phyloP scores from a whole-genome alignment of 140 eudicot species.

The Bidens hawaiensis region DNA sequence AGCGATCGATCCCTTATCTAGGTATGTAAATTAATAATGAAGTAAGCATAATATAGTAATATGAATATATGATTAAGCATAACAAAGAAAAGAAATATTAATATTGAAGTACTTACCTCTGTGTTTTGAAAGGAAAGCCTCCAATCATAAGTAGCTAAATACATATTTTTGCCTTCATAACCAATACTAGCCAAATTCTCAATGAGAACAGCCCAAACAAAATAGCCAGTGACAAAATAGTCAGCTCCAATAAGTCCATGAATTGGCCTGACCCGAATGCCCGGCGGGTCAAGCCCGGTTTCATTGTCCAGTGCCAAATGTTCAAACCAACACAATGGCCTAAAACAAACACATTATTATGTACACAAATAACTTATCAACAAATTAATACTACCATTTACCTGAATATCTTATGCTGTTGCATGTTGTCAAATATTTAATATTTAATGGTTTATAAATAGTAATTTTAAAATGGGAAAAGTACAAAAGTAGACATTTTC shows the following conservation, averaged over 20 bases:
- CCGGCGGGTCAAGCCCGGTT: constrained; percentile 98
- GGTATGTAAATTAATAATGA: constrained; percentile 9
- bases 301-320: constrained; percentile 79
- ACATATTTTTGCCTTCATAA: constrained; percentile 79
- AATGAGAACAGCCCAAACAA: constrained; percentile 88
- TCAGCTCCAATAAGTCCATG: constrained; percentile 93
- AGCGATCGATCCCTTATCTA: constrained; percentile 82
- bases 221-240: constrained; percentile 90
- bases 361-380: too few relatives aligned
- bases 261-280: constrained; percentile 86
- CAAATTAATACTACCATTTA: too few relatives aligned
- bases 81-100: neutral
- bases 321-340: constrained; percentile 99
- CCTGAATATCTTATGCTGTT: too few relatives aligned
- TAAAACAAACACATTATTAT: constrained; percentile 28
- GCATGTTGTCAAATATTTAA: too few relatives aligned
- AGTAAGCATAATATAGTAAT: too few relatives aligned
- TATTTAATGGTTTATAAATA: too few relatives aligned
- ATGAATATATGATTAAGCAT: neutral
- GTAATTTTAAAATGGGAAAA: too few relatives aligned
- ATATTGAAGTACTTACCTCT: constrained; percentile 57
- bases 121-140: constrained; percentile 94
- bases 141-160: constrained; percentile 96
- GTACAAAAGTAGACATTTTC: too few relatives aligned
- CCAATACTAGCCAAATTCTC: constrained; percentile 85